Percentiles rank a stretch among this genome's conserved stretches.
phyloP scores from a whole-genome alignment of 2,329 filamentous ascomycete species.

The Aspergillus sp. region DNA sequence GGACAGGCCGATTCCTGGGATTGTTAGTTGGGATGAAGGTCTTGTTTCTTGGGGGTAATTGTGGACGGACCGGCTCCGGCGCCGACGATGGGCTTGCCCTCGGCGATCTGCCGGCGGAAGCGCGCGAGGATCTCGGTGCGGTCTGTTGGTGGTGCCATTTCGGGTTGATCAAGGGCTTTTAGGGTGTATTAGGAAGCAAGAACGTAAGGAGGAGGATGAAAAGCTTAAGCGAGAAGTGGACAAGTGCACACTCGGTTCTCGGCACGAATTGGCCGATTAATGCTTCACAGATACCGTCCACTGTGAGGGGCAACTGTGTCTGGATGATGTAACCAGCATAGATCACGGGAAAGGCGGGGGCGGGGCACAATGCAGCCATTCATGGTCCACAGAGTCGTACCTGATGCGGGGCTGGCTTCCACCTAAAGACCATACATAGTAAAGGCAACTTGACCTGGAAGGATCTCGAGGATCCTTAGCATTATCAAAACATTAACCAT shows the following conservation, averaged over 20 bases:
- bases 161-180: constrained; percentile 3
- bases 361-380: neutral
- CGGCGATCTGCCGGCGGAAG: constrained; percentile 59
- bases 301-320: too few species aligned
- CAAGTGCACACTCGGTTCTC: neutral
- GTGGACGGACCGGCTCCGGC: constrained; percentile 61
- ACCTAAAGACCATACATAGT: too few species aligned
- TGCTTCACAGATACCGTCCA: too few species aligned
- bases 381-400: neutral
- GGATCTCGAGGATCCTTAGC: neutral
- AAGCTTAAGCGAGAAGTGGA: too few species aligned
- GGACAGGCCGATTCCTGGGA: constrained; percentile 67
- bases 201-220: neutral
- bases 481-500: constrained; percentile 13
- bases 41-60: too few species aligned
- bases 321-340: neutral
- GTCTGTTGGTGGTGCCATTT: constrained; percentile 62
- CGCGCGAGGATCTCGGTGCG: constrained; percentile 60
- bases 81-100: constrained; percentile 66
- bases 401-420: neutral
- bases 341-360: neutral
- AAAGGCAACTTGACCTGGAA: too few species aligned
- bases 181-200: neutral
- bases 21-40: neutral
- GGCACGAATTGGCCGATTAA: too few species aligned